phyloP scores from a whole-genome alignment of 106 monocot species.

The Alisma plantagoaquatica region DNA sequence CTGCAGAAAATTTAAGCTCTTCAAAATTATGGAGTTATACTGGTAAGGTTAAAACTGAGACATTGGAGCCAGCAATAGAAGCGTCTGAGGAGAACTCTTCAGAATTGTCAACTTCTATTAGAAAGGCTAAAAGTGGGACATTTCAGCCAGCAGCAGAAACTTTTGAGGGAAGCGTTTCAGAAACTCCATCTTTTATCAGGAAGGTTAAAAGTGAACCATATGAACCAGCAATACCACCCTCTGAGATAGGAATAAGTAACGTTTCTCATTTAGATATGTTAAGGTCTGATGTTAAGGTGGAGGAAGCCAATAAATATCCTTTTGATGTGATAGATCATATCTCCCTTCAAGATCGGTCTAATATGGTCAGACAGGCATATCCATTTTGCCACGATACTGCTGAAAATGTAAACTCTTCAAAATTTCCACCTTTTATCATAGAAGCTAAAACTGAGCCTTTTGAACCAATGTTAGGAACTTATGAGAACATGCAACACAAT shows the following conservation, averaged over 20 bases:
- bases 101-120: no score
- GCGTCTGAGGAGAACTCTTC: background rate
- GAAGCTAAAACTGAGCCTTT: conserved; percentile 22
- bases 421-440: background rate
- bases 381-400: conserved; percentile 1
- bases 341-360: no score
- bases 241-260: no score
- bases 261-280: no score
- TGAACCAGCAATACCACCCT: no score
- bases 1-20: conserved; percentile 4
- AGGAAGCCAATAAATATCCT: no score
- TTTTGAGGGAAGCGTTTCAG: conserved; percentile 2
- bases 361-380: no score
- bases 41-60: conserved; percentile 4
- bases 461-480: conserved; percentile 1
- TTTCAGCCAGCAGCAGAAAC: no score
- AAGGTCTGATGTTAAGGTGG: no score
- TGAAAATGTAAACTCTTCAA: background rate
- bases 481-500: background rate
- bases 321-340: no score
- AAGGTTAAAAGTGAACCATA: no score
- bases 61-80: background rate
- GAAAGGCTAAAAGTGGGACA: no score
- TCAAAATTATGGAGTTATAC: background rate
- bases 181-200: conserved; percentile 6